A percentile compares a stretch with the other conserved stretches of the same genome.
phyloP scores from a whole-genome alignment of 805 yeast genomes.

The Allodekkera sacchari region DNA sequence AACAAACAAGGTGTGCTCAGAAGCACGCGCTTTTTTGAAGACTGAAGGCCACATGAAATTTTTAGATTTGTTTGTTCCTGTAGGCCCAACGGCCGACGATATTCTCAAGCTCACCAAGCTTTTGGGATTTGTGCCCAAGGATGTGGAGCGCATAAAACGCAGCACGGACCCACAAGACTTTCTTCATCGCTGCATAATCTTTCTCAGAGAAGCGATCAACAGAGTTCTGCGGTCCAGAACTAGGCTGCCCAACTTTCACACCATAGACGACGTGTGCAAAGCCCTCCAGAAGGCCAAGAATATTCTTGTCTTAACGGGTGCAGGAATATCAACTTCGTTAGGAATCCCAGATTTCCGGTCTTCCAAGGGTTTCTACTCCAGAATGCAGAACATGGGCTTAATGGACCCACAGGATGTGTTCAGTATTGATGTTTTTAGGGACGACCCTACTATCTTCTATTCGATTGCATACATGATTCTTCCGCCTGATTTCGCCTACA shows the following conservation, averaged over 20 bases:
- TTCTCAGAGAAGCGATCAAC: slow-evolving; percentile 56
- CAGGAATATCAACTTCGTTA: slow-evolving; percentile 83
- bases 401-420: slow-evolving; percentile 90
- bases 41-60: slow-evolving; percentile 52
- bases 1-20: slow-evolving; percentile 35
- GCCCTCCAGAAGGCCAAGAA: slow-evolving; percentile 48
- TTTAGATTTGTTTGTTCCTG: slow-evolving; percentile 45
- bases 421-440: slow-evolving; percentile 59
- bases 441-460: slow-evolving; percentile 74
- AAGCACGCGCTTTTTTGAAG: slow-evolving; percentile 48
- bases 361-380: slow-evolving; percentile 74
- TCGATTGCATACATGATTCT: slow-evolving; percentile 79
- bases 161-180: slow-evolving; percentile 8
- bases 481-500: slow-evolving; percentile 59
- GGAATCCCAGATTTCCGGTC: slow-evolving; percentile 94
- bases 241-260: slow-evolving; percentile 43
- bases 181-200: slow-evolving; percentile 30
- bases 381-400: slow-evolving; percentile 57
- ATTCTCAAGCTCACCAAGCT: slow-evolving; percentile 47
- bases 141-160: slow-evolving; percentile 8
- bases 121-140: slow-evolving; percentile 44
- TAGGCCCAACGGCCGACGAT: slow-evolving; percentile 49
- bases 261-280: slow-evolving; percentile 49
- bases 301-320: slow-evolving; percentile 78
- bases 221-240: slow-evolving; percentile 51